Conservation (phyloP, 805 yeast species). For the Yarrowia hollandica region DNA sequence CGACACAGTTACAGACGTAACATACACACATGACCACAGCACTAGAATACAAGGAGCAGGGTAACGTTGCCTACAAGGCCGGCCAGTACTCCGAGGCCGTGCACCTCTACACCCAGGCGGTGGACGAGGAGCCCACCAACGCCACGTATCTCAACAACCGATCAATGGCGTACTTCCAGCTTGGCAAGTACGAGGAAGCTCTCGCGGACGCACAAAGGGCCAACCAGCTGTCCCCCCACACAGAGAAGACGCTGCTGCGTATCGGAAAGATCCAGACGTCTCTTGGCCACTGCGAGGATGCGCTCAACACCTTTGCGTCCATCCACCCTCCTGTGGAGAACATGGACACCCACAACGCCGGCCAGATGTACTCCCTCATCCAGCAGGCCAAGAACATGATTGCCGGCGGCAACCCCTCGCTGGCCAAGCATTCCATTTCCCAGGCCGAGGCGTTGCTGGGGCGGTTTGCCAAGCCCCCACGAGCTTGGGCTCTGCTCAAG, state of each 20-base stretch:
- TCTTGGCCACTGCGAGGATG: slow-evolving; percentile 43
- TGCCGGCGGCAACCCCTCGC: slow-evolving; percentile 36
- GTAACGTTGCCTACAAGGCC: slow-evolving; percentile 44
- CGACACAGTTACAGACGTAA: too few relatives aligned
- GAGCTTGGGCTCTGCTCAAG: slow-evolving; percentile 42
- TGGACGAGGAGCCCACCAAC: slow-evolving; percentile 42
- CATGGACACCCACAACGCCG: slow-evolving; percentile 37
- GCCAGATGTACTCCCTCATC: slow-evolving; percentile 44
- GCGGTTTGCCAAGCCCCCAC: slow-evolving; percentile 40
- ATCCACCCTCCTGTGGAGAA: slow-evolving; percentile 34
- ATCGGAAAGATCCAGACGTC: slow-evolving; percentile 42
- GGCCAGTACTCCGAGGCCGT: slow-evolving; percentile 41
- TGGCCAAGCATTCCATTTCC: slow-evolving; percentile 43
- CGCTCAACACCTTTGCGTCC: slow-evolving; percentile 37
- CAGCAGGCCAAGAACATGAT: slow-evolving; percentile 40
- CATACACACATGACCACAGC: slow-evolving; percentile 28
- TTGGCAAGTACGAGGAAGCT: slow-evolving; percentile 40
- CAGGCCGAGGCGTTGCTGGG: slow-evolving; percentile 45
- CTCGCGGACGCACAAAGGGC: slow-evolving; percentile 41
- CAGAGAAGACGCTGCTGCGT: slow-evolving; percentile 41
- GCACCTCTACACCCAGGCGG: slow-evolving; percentile 42
- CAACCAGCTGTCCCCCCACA: slow-evolving; percentile 38
- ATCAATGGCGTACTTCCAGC: slow-evolving; percentile 44
- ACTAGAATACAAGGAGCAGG: slow-evolving; percentile 40
- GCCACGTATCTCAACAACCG: slow-evolving; percentile 45